Evolutionary conservation across 176 grass and related monocot species (phyloP), one percentile per base, ranked within the genome.

Genomic region (Secale cereale): DNA sequence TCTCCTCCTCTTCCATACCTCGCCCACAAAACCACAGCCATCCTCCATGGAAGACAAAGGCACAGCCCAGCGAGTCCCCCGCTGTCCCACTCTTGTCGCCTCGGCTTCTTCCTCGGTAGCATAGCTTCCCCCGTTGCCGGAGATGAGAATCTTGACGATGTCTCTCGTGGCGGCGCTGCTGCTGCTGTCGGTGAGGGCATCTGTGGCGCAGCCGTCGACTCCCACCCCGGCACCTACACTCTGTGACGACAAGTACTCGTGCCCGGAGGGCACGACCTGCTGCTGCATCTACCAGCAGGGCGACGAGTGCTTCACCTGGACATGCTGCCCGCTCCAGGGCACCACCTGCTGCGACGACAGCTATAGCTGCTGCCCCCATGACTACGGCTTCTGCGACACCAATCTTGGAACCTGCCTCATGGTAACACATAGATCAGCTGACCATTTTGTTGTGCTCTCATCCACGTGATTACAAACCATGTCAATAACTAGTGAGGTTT

Each of bases 331-430:
- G 5, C 82, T 94, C 14, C 92, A 97, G 81, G n/a, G 81, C 0
- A 90, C 95, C 22, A 92, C 88, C 64, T 97, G 95, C 84, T 97
- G 95, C 25, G 86, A 97, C 1, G 95, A 94, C 54, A 88, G 89
- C 86, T 97, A 89, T 84, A 91, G 90, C 71, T 94, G 95, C 90
- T 97, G 95, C 95, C 95, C 95, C 3, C 88, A 92, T 25, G 90
- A 97, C 7, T 94, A 92, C 70, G 90, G 92, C 22, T 2, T 97
- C 77, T 97, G 95, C 88, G 83, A 97, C 36, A 28, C 87, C 6
- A 15, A 56, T 56, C 81, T 92, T 25, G 92, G 92, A 37, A 81
- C 89, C 46, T n/a, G n/a, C n/a, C n/a, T 41, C 40, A 74, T 60
- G 95, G 95, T 97, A 89, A 56, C 46, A 50, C 17, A 92, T 26